Evolutionary conservation across 371 early-diverging fungal species (phyloP), one percentile per base, ranked within the genome.

Genomic region (Globomyces sp.): DNA sequence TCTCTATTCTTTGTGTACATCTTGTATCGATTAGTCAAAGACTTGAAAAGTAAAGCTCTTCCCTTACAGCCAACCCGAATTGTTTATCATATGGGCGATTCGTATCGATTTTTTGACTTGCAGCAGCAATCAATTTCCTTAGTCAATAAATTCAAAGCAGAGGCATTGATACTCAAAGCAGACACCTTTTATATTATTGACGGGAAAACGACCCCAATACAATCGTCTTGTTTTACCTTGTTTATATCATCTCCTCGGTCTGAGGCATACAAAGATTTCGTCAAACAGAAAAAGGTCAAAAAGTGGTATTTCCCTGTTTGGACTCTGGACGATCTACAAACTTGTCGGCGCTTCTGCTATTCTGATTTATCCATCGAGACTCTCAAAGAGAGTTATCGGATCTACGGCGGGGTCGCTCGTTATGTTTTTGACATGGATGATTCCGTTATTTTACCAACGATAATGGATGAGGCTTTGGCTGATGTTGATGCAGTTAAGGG

Each of bases 1-100:
- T 71, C 71, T 41, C 64, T 71, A 42, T 72, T 71, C 74, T 69
- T 71, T 42, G 40, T 71, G 51, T 71, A 71, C 67, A 71, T 71
- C 49, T 51, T 71, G 59, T 74, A 71, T 73, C 71, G 73, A 34
- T 59, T 71, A 13, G 45, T 69, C 61, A 44, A 72, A 3, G 70
- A 70, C 70, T 41, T 53, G 24, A 24, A 39, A 9, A 65, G 46
- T 3, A 40, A 66, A 41, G 40, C 70, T 2, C 68, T 55, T 69
- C 24, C 72, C 11, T 71, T 69, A 55, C 74, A 71, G 43, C 71
- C 71, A 52, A 71, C 39, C 57, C 61, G 66, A 40, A 45, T 71
- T 40, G 68, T 71, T 24, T 71, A 71, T 72, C 71, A 71, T 52
- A 43, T 62, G 43, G 71, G 69, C 65, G 43, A 66, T 64, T 4